These are phyloP conservation scores for Candida cerambycidarum DNA, from an alignment of 805 yeast species.

Conservation along the genomic window DNA sequence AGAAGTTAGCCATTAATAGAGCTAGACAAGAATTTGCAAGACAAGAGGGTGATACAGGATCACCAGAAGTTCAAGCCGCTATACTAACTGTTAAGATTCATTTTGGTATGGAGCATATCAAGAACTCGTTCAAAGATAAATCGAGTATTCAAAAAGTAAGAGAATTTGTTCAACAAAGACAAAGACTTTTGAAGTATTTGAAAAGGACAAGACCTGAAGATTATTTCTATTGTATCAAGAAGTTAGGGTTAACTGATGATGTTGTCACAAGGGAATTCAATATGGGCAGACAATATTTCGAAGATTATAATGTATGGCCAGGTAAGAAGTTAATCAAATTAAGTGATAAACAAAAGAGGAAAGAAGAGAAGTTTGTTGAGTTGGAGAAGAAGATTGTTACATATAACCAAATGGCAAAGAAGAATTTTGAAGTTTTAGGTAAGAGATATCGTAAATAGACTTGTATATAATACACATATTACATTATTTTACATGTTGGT, in stretches of 20 bases:
- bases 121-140: slow-evolving; percentile 68
- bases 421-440: slow-evolving; percentile 25
- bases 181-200: slow-evolving; percentile 75
- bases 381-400: slow-evolving; percentile 42
- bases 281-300: slow-evolving; percentile 75
- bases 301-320: slow-evolving; percentile 76
- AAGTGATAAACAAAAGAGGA: slow-evolving; percentile 34
- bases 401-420: slow-evolving; percentile 39
- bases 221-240: slow-evolving; percentile 83
- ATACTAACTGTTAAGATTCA: slow-evolving; percentile 78
- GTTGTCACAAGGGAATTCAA: slow-evolving; percentile 77
- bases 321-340: slow-evolving; percentile 61
- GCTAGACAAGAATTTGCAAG: slow-evolving; percentile 83
- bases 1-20: slow-evolving; percentile 55
- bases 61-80: slow-evolving; percentile 96
- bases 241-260: slow-evolving; percentile 82
- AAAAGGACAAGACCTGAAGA: slow-evolving; percentile 77
- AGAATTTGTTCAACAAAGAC: slow-evolving; percentile 87
- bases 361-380: slow-evolving; percentile 27
- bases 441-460: not conserved
- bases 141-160: slow-evolving; percentile 69
- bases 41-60: slow-evolving; percentile 88
- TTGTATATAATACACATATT: not conserved
- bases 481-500: not conserved
- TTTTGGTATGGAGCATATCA: slow-evolving; percentile 70